Base-by-base conservation (phyloP, 768 basidiomycete genomes). In the Termitomyces sp. region DNA sequence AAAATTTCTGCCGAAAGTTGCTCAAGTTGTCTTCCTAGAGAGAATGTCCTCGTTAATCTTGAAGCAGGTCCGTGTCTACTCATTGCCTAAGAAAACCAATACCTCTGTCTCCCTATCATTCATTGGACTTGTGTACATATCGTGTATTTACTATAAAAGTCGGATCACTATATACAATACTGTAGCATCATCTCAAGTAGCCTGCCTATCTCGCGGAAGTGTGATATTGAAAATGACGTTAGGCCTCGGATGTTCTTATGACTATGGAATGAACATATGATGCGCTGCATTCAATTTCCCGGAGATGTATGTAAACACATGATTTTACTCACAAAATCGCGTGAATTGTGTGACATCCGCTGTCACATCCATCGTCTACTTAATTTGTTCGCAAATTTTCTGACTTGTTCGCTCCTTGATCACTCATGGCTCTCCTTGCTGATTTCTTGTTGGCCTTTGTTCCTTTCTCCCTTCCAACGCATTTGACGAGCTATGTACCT, bases 381-480 rank as follows among this genome's bases (percentile, higher is more conserved):
- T 60, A 52, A 41, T 60, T 46, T 48, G 56, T 41, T 51, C 39
- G 42, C 49, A 63, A 65, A 65, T 48, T 56, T 63, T 64, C 46
- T 49, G 58, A 61, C 55, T 46, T 54, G 60, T 61, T 58, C 62
- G 51, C 49, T 61, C 62, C 32, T 57, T 60, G 53, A 52, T 46
- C 56, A 42, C 58, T 71, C 76, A 90, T 90, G 89, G 77, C 82
- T 68, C 79, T 82, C 59, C 81, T 92, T 72, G 87, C 90, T 64
- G 87, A 90, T 70, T 74, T 88, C 64, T 77, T 92, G 63, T 74
- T 87, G 68, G 72, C 80, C 43, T 61, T 78, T 66, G 70, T 83
- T 61, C 85, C 87, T 36, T 73, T 79, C 63, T 75, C 80, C 57
- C 74, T 89, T 57, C 87, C 89, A 22, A 69, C 63, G 36, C 77